These are phyloP conservation scores for Sarocladium brachiariae DNA, from an alignment of 2,329 filamentous ascomycete species.

Conservation along the genomic window DNA sequence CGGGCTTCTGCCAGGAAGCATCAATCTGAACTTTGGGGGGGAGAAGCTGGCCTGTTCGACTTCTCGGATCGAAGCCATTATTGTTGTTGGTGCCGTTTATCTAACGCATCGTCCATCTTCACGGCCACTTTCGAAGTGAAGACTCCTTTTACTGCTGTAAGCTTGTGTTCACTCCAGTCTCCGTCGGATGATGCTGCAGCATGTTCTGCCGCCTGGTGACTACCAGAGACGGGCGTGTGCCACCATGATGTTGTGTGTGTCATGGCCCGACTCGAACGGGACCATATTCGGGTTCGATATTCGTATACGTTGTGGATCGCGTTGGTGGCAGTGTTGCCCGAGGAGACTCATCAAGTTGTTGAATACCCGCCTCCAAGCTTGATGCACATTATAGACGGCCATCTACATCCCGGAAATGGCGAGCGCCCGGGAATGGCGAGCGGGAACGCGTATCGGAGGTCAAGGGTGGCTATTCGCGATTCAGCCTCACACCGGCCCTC, in stretches of 20 bases:
- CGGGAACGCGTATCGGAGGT: slow-evolving; percentile 36
- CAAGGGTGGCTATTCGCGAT: slow-evolving; percentile 28
- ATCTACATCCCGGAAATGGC: slow-evolving; percentile 33
- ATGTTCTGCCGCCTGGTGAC: slow-evolving; percentile 11
- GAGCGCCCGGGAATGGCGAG: slow-evolving; percentile 41
- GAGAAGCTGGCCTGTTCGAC: no score
- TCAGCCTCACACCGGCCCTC: slow-evolving; percentile 43
- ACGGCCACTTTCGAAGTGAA: no score
- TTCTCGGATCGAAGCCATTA: slow-evolving; percentile 10
- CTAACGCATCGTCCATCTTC: no score
- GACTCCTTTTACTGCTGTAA: slow-evolving; percentile 2
- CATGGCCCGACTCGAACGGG: slow-evolving; percentile 10
- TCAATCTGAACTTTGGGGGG: slow-evolving; percentile 19
- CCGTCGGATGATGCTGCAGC: slow-evolving; percentile 5
- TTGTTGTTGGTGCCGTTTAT: no score
- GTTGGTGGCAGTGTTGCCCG: slow-evolving; percentile 2
- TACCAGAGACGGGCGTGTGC: slow-evolving; percentile 11
- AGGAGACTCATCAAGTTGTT: not conserved
- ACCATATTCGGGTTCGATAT: not conserved
- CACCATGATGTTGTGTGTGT: slow-evolving; percentile 13
- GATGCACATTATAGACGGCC: slow-evolving; percentile 32
- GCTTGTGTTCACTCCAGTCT: not conserved
- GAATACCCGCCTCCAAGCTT: slow-evolving; percentile 6
- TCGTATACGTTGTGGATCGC: not conserved
- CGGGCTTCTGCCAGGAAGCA: no score